Base-by-base conservation (phyloP, 305 asterid genomes). In the Rubia tinctorum region DNA sequence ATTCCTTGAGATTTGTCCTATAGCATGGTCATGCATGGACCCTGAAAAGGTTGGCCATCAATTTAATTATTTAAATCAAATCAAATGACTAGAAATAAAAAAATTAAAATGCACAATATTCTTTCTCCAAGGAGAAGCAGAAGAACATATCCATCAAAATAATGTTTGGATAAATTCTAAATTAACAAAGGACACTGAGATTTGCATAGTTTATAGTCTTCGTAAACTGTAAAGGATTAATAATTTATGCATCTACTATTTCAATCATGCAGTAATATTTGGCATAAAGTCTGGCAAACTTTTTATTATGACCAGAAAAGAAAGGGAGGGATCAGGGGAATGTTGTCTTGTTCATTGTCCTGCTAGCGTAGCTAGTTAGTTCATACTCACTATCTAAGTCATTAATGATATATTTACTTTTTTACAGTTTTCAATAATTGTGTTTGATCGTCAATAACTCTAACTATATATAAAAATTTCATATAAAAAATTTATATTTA, bases 1-100 rank as follows among this genome's bases (percentile, higher is more conserved):
- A 65, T 80, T 80, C 73, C 84, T 80, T 14, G 23, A 72, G 66
- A 49, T 71, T 75, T 82, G 84, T 75, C 80, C 45, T 72, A 47
- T 77, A 53, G 1, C 23, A 53, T 7, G 59, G 59, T 49, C 55
- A 9, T 62, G 64, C 23, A 53, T 18, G 79, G 71, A 68, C 81
- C 81, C 81, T 39, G 39, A 68, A 67, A 77, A 67, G 25, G 70
- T 61, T 72, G 58, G 9, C 61, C 47, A 49, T 59, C 60, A 60
- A 72, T 66, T 59, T 27, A 27, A n/a, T n/a, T n/a, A n/a, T n/a
- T 27, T n/a, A 59, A 66, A 72, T 60, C 75, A 45, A 67, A 42
- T 68, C 27, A 17, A 72, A 72, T 15, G 71, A 61, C 69, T 13
- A 14, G 13, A 44, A 13, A 49, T 15, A n/a, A n/a, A n/a, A n/a